Percentiles rank a stretch among this genome's conserved stretches.
Evolutionary conservation across 202 grass and related monocot species (phyloP).

Genomic region (Cymbopogon flexuosus): DNA sequence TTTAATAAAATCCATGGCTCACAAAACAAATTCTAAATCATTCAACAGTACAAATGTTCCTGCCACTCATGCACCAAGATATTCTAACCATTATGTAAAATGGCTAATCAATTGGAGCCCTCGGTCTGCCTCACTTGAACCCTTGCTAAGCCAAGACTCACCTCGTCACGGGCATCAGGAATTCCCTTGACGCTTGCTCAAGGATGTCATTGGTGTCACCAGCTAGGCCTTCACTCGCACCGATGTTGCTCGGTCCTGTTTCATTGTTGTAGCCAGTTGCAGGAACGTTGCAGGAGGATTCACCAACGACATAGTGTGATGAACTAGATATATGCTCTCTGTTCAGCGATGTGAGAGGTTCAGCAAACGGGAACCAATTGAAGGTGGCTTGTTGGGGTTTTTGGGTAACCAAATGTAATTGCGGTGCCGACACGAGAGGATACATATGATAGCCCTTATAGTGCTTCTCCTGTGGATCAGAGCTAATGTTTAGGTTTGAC

Average conservation of each 20-base stretch:
- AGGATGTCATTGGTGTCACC: not conserved
- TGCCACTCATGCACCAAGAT: not conserved
- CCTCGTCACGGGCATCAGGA: not conserved
- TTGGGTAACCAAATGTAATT: not conserved
- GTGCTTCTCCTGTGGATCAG: not conserved
- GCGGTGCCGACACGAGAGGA: not conserved
- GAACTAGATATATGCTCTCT: not conserved
- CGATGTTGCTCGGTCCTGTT: not conserved
- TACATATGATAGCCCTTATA: not conserved
- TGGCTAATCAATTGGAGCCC: not conserved
- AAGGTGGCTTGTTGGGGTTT: not conserved
- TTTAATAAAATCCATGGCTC: not conserved
- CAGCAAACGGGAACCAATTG: not conserved
- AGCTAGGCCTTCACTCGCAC: not conserved
- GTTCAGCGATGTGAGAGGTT: not conserved
- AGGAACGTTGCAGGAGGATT: not conserved
- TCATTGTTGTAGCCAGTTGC: not conserved
- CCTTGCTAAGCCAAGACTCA: not conserved
- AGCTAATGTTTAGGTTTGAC: slow-evolving; percentile 13
- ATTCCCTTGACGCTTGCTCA: slow-evolving; percentile 29
- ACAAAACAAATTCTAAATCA: not conserved
- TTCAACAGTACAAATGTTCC: not conserved
- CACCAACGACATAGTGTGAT: not conserved
- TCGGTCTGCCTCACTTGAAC: not conserved
- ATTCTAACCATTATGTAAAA: not conserved